Evolutionary conservation across 2,329 filamentous ascomycete genomes (phyloP).

Genomic region (Xylariaceae sp.): DNA sequence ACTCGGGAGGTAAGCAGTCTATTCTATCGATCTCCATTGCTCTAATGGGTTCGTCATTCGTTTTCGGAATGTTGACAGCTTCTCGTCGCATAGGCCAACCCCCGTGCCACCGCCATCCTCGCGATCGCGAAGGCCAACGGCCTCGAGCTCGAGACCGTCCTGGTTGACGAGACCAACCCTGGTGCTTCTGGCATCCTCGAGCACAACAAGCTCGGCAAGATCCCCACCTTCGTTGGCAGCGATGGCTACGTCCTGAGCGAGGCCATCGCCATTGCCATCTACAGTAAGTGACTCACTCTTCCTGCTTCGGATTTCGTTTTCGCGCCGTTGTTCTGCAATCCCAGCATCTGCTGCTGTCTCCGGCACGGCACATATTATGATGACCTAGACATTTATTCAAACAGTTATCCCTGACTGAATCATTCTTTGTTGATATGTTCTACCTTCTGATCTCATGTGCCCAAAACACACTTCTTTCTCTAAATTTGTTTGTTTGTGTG

Average conservation of each 20-base stretch:
- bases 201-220: constrained; percentile 81
- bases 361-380: constrained; percentile 41
- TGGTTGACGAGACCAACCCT: constrained; percentile 61
- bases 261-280: constrained; percentile 92
- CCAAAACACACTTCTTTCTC: constrained; percentile 22
- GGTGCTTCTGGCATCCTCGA: constrained; percentile 69
- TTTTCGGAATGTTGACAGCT: constrained; percentile 25
- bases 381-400: constrained; percentile 68
- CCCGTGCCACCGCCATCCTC: constrained; percentile 81
- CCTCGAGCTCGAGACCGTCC: constrained; percentile 81
- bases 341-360: not conserved
- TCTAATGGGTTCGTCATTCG: constrained; percentile 13
- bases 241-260: constrained; percentile 89
- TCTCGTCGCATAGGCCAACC: constrained; percentile 62
- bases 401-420: constrained; percentile 99
- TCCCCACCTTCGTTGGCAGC: constrained; percentile 86
- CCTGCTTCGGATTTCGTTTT: constrained; percentile 14
- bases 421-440: constrained; percentile 74
- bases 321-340: constrained; percentile 14
- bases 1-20: constrained; percentile 61
- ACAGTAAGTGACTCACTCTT: constrained; percentile 63
- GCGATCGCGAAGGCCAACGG: constrained; percentile 97
- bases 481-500: not conserved
- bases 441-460: constrained; percentile 68
- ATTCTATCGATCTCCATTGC: constrained; percentile 15